phyloP scores from a whole-genome alignment of 306 rosid species.

The Inga laurina region DNA sequence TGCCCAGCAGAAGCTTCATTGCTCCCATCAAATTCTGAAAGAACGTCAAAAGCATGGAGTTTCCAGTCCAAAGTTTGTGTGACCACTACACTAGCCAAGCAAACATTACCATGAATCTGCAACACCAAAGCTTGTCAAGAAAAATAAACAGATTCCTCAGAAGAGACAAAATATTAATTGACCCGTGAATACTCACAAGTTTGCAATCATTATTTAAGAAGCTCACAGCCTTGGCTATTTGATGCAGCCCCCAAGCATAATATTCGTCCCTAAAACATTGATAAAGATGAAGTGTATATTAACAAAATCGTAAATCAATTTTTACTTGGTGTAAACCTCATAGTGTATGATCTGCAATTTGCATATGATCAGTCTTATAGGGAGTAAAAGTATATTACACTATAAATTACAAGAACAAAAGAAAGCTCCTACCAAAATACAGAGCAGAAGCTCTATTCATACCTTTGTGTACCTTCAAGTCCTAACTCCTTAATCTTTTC shows the following conservation, averaged over 20 bases:
- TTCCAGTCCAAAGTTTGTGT: conserved; percentile 99
- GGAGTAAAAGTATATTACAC: background rate
- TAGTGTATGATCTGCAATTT: background rate
- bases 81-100: conserved; percentile 93
- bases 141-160: conserved; percentile 6
- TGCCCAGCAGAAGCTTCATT: conserved; percentile 70
- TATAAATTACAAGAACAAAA: background rate
- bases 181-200: conserved; percentile 64
- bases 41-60: conserved; percentile 95
- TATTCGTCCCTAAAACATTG: conserved; percentile 82
- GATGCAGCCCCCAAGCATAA: conserved; percentile 94
- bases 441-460: conserved; percentile 28
- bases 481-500: conserved; percentile 88
- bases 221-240: conserved; percentile 97
- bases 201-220: conserved; percentile 96
- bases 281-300: conserved; percentile 10
- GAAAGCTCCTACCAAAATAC: conserved; percentile 13
- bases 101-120: conserved; percentile 95
- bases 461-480: conserved; percentile 89
- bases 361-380: conserved; percentile 13
- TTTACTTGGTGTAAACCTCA: conserved; percentile 13
- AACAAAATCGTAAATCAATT: conserved; percentile 12
- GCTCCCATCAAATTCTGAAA: conserved; percentile 82
- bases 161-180: conserved; percentile 9
- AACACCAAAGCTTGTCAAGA: conserved; percentile 36